Conservation (phyloP, 2,329 filamentous ascomycete genomes). For the Colletotrichum kahawae region DNA sequence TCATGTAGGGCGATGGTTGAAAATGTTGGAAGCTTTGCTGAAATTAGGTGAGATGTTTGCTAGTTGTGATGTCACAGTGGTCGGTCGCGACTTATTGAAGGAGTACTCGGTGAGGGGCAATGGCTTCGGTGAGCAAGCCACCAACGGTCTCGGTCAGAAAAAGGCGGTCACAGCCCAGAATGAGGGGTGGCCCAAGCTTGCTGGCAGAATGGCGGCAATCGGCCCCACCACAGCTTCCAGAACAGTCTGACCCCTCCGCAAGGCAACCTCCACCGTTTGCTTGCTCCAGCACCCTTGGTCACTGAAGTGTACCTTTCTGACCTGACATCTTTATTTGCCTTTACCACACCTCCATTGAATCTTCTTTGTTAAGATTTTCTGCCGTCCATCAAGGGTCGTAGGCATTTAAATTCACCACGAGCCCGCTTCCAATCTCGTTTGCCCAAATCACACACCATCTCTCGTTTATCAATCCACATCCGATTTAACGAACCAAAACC, state of each 20-base stretch:
- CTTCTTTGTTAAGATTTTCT: background rate
- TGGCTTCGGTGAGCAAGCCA: background rate
- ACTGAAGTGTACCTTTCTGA: too few species aligned
- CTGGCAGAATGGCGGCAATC: background rate
- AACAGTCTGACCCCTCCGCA: conserved; percentile 24
- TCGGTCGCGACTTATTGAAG: background rate
- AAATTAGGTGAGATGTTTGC: too few species aligned
- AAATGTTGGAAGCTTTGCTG: too few species aligned
- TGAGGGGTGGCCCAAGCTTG: background rate
- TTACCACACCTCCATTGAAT: background rate
- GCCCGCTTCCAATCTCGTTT: background rate
- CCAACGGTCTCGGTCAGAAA: background rate
- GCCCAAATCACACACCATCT: background rate
- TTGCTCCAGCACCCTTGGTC: background rate
- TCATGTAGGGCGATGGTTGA: background rate
- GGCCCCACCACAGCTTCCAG: conserved; percentile 37
- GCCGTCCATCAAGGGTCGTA: background rate
- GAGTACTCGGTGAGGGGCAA: background rate
- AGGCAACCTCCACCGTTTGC: background rate
- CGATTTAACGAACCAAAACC: background rate
- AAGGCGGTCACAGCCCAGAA: background rate
- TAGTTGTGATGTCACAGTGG: background rate
- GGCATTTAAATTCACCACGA: background rate
- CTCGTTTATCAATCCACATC: background rate
- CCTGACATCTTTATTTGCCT: background rate